Evolutionary conservation across 2,329 filamentous ascomycete species (phyloP).

Genomic region (Pestalotiopsis fici): DNA sequence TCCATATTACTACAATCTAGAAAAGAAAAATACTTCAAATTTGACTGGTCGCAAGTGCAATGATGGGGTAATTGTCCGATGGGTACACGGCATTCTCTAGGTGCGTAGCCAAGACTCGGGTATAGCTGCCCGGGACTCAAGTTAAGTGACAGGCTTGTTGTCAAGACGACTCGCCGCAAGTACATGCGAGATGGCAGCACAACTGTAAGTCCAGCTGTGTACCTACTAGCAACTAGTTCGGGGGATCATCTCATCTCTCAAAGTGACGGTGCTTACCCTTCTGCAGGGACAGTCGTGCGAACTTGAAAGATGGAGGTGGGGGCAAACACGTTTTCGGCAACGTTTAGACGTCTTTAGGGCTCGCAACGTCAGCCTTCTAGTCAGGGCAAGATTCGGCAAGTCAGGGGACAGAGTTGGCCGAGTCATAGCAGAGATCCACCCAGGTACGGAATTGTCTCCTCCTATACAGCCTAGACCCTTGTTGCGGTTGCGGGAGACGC

Average conservation of each 20-base stretch:
- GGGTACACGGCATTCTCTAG: slow-evolving; percentile 1
- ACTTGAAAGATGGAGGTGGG: background rate
- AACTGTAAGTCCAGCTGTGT: background rate
- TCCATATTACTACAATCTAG: background rate
- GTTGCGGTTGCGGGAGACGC: background rate
- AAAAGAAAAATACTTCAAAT: background rate
- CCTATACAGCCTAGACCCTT: background rate
- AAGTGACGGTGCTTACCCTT: background rate
- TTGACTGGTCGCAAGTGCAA: background rate
- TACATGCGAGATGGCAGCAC: background rate
- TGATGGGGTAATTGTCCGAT: slow-evolving; percentile 7
- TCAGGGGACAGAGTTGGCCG: background rate
- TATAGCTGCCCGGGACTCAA: background rate
- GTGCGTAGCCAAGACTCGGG: slow-evolving; percentile 1
- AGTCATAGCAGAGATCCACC: background rate
- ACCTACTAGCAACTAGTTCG: background rate
- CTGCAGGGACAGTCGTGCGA: background rate
- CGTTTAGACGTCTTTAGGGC: background rate
- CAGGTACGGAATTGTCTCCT: background rate
- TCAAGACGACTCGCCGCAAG: background rate
- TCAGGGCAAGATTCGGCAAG: slow-evolving; percentile 1
- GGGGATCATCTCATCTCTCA: background rate
- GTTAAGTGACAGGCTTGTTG: background rate
- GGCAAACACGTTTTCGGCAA: background rate
- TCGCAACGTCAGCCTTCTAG: slow-evolving; percentile 2